Evolutionary conservation across 139 green algal genomes (phyloP).

Genomic region (Chlamydomonas sphaeroides): DNA sequence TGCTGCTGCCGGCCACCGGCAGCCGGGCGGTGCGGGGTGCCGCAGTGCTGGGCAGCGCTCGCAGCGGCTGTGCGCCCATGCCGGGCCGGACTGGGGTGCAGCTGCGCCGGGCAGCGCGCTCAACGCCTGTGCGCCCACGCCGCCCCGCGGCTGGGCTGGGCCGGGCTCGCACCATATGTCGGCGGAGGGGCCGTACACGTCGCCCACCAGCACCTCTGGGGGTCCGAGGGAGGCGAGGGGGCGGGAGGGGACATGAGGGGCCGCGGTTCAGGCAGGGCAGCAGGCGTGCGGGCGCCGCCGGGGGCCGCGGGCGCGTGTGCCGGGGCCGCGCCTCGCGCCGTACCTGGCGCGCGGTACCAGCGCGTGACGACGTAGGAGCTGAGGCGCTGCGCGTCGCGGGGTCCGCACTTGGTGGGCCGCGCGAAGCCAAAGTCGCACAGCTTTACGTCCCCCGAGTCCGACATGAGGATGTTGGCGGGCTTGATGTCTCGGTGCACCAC

Average conservation of each 20-base stretch:
- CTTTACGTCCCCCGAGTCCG: conserved; percentile 56
- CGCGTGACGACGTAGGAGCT: conserved; percentile 71
- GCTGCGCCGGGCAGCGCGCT: too few species aligned
- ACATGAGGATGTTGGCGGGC: conserved; percentile 84
- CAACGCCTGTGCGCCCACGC: too few species aligned
- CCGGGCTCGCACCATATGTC: conserved; percentile 52
- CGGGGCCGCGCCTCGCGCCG: neutral
- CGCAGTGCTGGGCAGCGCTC: too few species aligned
- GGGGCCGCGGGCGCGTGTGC: neutral
- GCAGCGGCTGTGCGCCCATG: too few species aligned
- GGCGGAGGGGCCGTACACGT: conserved; percentile 59
- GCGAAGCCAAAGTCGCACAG: conserved; percentile 90
- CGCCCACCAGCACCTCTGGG: conserved; percentile 84
- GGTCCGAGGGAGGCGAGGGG: conserved; percentile 27
- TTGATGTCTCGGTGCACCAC: conserved; percentile 79
- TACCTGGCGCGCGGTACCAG: conserved; percentile 59
- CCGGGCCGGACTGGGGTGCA: too few species aligned
- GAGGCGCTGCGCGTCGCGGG: neutral
- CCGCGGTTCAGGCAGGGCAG: neutral
- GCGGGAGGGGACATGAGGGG: neutral
- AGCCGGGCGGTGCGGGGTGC: too few species aligned
- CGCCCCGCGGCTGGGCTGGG: too few species aligned
- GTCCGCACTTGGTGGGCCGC: conserved; percentile 61
- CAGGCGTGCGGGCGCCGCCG: neutral
- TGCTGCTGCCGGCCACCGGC: too few species aligned